Percentiles rank a stretch among this genome's conserved stretches.
Conservation (phyloP, 306 rosid species). For the Astragalus membranaceus region DNA sequence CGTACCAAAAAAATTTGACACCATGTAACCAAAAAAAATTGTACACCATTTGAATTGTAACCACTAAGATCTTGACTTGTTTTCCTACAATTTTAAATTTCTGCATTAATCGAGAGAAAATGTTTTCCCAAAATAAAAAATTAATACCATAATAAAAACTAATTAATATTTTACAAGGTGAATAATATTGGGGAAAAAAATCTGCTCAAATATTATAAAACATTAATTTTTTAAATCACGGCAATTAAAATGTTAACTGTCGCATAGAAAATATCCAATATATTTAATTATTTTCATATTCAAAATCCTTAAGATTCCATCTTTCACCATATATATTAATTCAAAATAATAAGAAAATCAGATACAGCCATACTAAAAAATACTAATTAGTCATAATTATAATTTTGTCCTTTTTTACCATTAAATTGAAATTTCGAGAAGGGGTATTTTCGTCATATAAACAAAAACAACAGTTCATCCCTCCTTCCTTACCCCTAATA, state of each 20-base stretch:
- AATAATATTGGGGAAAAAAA: slow-evolving; percentile 18
- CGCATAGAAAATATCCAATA: slow-evolving; percentile 12
- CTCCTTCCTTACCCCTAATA: not conserved
- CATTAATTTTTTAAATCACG: slow-evolving; percentile 13
- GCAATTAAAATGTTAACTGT: slow-evolving; percentile 6
- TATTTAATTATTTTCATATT: slow-evolving; percentile 8
- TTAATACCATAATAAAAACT: slow-evolving; percentile 14
- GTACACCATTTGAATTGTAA: not conserved
- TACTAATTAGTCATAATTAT: slow-evolving; percentile 4
- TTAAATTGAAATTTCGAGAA: not conserved
- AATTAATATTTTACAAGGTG: slow-evolving; percentile 11
- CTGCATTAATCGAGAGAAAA: not conserved
- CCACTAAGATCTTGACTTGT: not conserved
- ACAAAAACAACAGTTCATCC: not conserved
- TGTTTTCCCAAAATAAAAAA: slow-evolving; percentile 14
- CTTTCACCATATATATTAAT: slow-evolving; percentile 1
- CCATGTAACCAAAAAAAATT: no score
- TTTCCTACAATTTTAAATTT: not conserved
- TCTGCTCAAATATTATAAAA: slow-evolving; percentile 6
- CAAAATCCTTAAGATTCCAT: slow-evolving; percentile 16
- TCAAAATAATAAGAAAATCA: slow-evolving; percentile 18
- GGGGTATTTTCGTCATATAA: not conserved
- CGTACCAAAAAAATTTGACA: no score
- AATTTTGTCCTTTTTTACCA: slow-evolving; percentile 19
- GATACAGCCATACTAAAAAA: not conserved